A percentile compares a stretch with the other conserved stretches of the same genome.
phyloP scores from a whole-genome alignment of 371 early-diverging fungal species.

The Polyrhizophydium stewartii region DNA sequence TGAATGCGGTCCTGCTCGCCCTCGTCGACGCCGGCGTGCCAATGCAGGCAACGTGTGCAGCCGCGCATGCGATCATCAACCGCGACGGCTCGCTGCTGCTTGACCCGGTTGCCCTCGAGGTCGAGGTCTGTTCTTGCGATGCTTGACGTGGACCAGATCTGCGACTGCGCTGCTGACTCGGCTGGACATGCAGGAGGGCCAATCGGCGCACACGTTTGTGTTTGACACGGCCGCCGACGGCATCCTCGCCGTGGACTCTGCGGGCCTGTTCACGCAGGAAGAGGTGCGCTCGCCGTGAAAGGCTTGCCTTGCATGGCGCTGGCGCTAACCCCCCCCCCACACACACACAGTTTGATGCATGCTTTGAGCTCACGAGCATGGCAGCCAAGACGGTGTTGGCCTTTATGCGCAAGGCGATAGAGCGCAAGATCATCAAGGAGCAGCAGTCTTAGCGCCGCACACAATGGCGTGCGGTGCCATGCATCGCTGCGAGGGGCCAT shows the following conservation, averaged over 20 bases:
- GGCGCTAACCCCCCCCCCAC: too few relatives aligned
- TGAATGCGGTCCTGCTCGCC: constrained; percentile 82
- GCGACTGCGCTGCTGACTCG: too few relatives aligned
- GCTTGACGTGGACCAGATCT: too few relatives aligned
- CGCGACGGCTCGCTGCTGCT: constrained; percentile 57
- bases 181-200: constrained; percentile 42
- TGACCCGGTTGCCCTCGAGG: constrained; percentile 77
- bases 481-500: too few relatives aligned
- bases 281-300: constrained; percentile 36
- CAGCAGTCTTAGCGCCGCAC: not conserved
- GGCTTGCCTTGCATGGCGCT: not conserved
- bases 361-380: constrained; percentile 41
- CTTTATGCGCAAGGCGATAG: constrained; percentile 32
- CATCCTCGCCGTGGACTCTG: constrained; percentile 53
- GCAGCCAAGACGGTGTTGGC: constrained; percentile 52
- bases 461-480: too few relatives aligned
- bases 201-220: constrained; percentile 80
- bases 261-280: constrained; percentile 63
- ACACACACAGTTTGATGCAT: constrained; percentile 36
- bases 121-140: constrained; percentile 43
- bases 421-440: constrained; percentile 4
- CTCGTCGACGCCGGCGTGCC: constrained; percentile 92
- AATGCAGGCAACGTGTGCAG: constrained; percentile 63
- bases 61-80: constrained; percentile 69
- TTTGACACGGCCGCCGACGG: constrained; percentile 51